phyloP scores from a whole-genome alignment of 2,329 filamentous ascomycete species.

The Cytospora piceicola region DNA sequence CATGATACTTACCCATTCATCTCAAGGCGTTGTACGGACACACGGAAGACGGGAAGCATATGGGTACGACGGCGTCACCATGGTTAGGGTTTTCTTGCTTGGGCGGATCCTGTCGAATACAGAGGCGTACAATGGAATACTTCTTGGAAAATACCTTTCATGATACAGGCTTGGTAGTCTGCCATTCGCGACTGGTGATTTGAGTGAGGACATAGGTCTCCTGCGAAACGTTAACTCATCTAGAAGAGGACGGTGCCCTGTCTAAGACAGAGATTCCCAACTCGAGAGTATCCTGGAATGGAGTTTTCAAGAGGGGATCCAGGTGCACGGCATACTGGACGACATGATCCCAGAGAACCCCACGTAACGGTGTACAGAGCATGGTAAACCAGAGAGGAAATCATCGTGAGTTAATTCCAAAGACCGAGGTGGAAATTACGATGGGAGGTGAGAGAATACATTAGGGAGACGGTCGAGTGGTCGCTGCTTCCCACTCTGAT shows the following conservation, averaged over 20 bases:
- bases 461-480: neutral
- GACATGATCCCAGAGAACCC: neutral
- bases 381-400: neutral
- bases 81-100: conserved; percentile 11
- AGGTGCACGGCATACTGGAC: neutral
- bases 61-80: conserved; percentile 16
- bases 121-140: conserved; percentile 2
- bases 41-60: conserved; percentile 16
- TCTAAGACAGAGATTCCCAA: no score
- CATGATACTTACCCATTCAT: conserved; percentile 20
- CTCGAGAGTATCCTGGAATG: no score
- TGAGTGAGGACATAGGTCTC: no score
- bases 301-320: no score
- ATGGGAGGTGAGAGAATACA: neutral
- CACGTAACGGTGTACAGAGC: neutral
- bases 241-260: no score
- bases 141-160: neutral
- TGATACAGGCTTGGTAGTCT: no score
- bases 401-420: neutral
- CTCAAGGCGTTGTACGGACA: conserved; percentile 25
- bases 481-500: conserved; percentile 2
- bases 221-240: no score
- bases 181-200: no score
- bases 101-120: neutral
- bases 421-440: neutral